Evolutionary conservation across 306 rosid genomes (phyloP), one percentile per base, ranked within the genome.

Genomic region (Biancaea sappan): DNA sequence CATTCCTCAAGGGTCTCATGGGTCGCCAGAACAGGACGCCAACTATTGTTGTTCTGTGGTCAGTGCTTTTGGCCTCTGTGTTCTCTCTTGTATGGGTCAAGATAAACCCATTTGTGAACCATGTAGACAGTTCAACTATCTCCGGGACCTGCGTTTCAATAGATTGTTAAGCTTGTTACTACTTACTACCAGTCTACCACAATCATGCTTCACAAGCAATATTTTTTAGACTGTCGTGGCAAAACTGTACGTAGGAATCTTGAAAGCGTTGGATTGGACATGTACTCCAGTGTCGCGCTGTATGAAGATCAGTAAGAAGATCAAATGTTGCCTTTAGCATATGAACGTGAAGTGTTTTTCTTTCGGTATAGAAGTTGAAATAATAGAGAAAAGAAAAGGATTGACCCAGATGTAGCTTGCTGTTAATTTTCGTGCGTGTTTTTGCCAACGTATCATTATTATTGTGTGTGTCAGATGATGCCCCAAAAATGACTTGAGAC

Each of bases 1-100:
- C 98, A 5, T 94, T 94, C 96, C 92, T 94, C 22, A 94, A 94
- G 78, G 98, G 98, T 84, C 96, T 94, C 57, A 94, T 94, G 98
- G 98, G 97, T 52, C 92, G 98, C 75, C 97, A 91, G 57, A 94
- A 94, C 88, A 75, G 97, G 21, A 94, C 98, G 13, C 98, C 98
- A 41, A 94, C 98, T 67, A 84, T 94, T 79, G 98, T 94, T 80
- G 83, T 94, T 51, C 85, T 94, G 1, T 94, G 98, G 98, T 88
- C 98, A 11, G 96, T 94, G 85, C 80, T 94, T 51, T 81, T 94
- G 86, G 98, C 96, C 50, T 94, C 98, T 54, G 94, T 94, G 5
- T 94, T 94, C 85, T 94, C 98, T 43, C 97, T 94, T 52, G 75
- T 94, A 25, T 94, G 98, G 98, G 98, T 94, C 64, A 88, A 82